These are phyloP conservation scores for Globisporangium iwayamae DNA, from an alignment of 352 stramenopile species.

Conservation along the genomic window DNA sequence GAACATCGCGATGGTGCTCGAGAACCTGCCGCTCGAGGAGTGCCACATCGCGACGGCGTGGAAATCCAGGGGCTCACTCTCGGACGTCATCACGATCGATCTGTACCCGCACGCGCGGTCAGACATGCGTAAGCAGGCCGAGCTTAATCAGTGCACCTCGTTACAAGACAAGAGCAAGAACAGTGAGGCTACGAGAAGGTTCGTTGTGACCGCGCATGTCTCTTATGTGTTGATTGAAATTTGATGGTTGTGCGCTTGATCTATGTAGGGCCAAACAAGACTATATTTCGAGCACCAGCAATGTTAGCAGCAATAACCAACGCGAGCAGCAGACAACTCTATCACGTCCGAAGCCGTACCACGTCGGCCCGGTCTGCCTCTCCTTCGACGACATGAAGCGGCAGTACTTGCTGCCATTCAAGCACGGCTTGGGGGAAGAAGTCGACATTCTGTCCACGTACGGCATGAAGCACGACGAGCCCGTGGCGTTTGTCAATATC, in stretches of 20 bases:
- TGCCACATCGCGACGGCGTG: slow-evolving; percentile 56
- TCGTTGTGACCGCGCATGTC: not conserved
- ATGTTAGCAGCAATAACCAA: not conserved
- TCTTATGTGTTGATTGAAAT: too few relatives aligned
- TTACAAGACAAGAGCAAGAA: not conserved
- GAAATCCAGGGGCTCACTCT: slow-evolving; percentile 52
- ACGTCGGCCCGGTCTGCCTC: slow-evolving; percentile 46
- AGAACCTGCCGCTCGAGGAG: slow-evolving; percentile 57
- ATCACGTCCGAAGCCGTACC: slow-evolving; percentile 24
- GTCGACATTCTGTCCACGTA: slow-evolving; percentile 45
- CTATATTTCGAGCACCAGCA: not conserved
- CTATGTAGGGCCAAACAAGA: not conserved
- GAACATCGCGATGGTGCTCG: slow-evolving; percentile 63
- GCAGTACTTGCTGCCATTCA: slow-evolving; percentile 65
- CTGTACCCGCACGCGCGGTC: slow-evolving; percentile 28
- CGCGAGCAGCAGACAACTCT: not conserved
- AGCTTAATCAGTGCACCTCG: not conserved
- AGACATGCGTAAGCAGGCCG: not conserved
- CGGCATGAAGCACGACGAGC: slow-evolving; percentile 37
- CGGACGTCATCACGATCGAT: slow-evolving; percentile 52
- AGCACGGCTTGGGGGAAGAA: slow-evolving; percentile 30
- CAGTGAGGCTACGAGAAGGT: not conserved
- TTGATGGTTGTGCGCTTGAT: not conserved
- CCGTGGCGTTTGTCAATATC: slow-evolving; percentile 20
- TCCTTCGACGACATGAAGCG: slow-evolving; percentile 77